Evolutionary conservation across 768 basidiomycete species (phyloP), one percentile per base, ranked within the genome.

Genomic region (Xerocomellus chrysenteron): DNA sequence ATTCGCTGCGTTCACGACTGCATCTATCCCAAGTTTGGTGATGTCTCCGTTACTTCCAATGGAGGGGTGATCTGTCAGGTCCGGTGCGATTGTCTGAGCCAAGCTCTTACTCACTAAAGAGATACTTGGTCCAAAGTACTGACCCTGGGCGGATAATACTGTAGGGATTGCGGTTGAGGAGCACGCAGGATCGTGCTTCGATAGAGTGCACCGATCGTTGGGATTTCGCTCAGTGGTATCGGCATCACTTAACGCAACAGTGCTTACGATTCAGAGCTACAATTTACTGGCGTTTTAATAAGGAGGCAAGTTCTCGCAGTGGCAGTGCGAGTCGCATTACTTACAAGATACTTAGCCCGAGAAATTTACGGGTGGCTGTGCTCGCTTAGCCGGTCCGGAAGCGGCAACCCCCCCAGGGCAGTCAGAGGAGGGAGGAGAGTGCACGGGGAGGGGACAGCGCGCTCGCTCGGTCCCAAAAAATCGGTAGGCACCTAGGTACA

Each of bases 1-100:
- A 65, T 93, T 93, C 7, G 91, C 92, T 13, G 92, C 92, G 64
- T 92, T 93, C 30, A 93, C 91, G 53, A 93, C 86, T 0, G 83
- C 75, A 67, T 92, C 90, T 12, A 88, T 73, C 50, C 84, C 77
- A 21, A 93, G 67, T 54, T 76, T 74, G 3, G 91, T 92, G 54
- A 94, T 92, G 70, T 92, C 87, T 26, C 88, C 89, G 65, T 88
- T 84, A 64, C 91, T 92, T 63, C 40, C 16, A 40, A 28, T 30
- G 14, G 16, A 47, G n/a, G 33, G 35, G 19, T 37, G 28, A 28
- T 26, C 2, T 19, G 5, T 35, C 41, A 53, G 33, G 21, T 32
- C 13, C 5, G 10, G 19, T 32, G 35, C 5, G 19, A 43, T 37
- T 10, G 40, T 39, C n/a, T 40, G 14, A n/a, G n/a, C 30, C 42